Conservation (phyloP, 1,284 basidiomycete genomes). For the Ceratobasidium sp. region DNA sequence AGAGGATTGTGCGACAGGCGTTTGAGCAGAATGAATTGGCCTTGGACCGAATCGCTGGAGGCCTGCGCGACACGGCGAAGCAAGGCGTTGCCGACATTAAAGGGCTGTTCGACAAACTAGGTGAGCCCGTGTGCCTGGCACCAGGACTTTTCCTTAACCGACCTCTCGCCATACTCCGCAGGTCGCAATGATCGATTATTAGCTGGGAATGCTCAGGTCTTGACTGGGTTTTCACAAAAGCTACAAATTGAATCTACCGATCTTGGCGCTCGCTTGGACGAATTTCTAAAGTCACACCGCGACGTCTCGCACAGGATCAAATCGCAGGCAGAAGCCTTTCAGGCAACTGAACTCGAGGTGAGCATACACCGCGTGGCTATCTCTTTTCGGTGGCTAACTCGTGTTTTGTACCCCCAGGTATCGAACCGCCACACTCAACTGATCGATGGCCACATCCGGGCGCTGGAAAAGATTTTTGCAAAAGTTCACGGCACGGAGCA, state of each 20-base stretch:
- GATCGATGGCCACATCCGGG: slow-evolving; percentile 70
- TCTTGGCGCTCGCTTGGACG: slow-evolving; percentile 69
- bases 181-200: slow-evolving; percentile 81
- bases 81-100: slow-evolving; percentile 79
- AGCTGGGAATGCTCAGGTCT: slow-evolving; percentile 71
- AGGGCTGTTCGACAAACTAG: slow-evolving; percentile 84
- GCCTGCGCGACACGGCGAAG: slow-evolving; percentile 71
- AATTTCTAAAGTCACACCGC: slow-evolving; percentile 68
- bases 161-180: slow-evolving; percentile 53
- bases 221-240: slow-evolving; percentile 69
- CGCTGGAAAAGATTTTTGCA: slow-evolving; percentile 68
- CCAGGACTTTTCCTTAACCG: background rate
- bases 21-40: slow-evolving; percentile 79
- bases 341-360: slow-evolving; percentile 64
- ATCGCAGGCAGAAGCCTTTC: slow-evolving; percentile 66
- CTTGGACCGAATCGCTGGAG: slow-evolving; percentile 76
- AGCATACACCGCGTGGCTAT: slow-evolving; percentile 48
- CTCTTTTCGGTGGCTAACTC: slow-evolving; percentile 45
- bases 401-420: slow-evolving; percentile 53
- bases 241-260: slow-evolving; percentile 64
- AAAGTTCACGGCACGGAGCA: slow-evolving; percentile 67
- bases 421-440: slow-evolving; percentile 65
- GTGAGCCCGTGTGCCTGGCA: slow-evolving; percentile 59
- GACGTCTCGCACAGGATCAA: slow-evolving; percentile 67
- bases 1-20: slow-evolving; percentile 77